phyloP scores from a whole-genome alignment of 31 red algal genomes.

The Endocladia muricata region DNA sequence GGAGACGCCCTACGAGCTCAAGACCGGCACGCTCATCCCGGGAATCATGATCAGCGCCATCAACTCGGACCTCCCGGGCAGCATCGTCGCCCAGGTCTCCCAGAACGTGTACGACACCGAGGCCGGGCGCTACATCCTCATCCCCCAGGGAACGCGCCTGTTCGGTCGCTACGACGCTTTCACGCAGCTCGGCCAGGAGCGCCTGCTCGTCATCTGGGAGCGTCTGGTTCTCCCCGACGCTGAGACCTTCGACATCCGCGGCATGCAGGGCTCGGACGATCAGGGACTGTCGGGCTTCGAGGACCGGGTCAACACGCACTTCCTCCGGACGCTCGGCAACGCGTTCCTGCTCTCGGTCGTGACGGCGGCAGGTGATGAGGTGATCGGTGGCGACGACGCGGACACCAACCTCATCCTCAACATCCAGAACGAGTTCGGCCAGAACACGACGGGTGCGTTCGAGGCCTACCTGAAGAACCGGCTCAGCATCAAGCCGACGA shows the following conservation, averaged over 20 bases:
- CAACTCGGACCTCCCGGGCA: neutral
- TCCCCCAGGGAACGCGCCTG: neutral
- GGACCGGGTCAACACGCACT: neutral
- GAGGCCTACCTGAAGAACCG: neutral
- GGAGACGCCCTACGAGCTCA: neutral
- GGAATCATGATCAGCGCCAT: neutral
- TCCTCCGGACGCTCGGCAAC: neutral
- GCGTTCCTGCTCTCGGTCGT: neutral
- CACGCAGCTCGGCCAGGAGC: neutral
- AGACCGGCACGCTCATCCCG: no score
- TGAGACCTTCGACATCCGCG: neutral
- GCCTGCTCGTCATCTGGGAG: neutral
- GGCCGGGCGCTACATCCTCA: neutral
- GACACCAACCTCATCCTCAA: neutral
- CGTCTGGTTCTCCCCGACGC: conserved; percentile 2
- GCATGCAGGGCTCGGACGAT: neutral
- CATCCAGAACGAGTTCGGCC: neutral
- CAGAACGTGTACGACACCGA: neutral
- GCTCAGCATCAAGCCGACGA: neutral
- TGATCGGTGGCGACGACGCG: neutral
- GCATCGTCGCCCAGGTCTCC: neutral
- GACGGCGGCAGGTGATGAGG: neutral
- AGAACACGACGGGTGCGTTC: neutral
- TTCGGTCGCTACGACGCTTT: conserved; percentile 1
- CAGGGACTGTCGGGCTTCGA: neutral